Conservation (phyloP, 2,329 filamentous ascomycete genomes). For the Fusarium sp. region DNA sequence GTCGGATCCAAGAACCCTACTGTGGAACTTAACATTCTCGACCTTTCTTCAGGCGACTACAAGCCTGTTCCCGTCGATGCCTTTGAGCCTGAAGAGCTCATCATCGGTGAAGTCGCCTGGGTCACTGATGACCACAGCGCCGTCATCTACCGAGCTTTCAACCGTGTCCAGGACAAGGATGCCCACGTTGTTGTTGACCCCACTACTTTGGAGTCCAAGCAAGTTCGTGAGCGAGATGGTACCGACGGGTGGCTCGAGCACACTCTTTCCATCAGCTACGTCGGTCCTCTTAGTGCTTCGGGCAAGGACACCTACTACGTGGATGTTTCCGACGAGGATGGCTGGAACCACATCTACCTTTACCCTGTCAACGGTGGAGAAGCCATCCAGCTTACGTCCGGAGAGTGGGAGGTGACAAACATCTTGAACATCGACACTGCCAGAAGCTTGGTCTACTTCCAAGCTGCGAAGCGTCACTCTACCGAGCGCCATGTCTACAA, state of each 20-base stretch:
- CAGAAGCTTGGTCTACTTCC: conserved; percentile 71
- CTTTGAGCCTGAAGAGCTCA: conserved; percentile 69
- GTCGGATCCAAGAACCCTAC: conserved; percentile 76
- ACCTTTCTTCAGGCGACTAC: conserved; percentile 59
- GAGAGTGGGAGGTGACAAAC: conserved; percentile 73
- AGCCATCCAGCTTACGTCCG: conserved; percentile 69
- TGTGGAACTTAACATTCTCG: conserved; percentile 69
- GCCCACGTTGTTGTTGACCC: conserved; percentile 71
- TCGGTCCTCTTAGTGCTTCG: conserved; percentile 57
- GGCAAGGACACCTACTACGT: conserved; percentile 66
- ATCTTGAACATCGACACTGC: conserved; percentile 70
- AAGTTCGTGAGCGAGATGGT: conserved; percentile 68
- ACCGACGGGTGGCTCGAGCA: conserved; percentile 73
- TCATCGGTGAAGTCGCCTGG: conserved; percentile 77
- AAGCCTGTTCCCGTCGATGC: conserved; percentile 64
- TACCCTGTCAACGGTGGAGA: conserved; percentile 68
- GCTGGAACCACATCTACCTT: conserved; percentile 78
- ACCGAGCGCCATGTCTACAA: conserved; percentile 77
- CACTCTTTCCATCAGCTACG: conserved; percentile 65
- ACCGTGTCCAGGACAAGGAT: conserved; percentile 75
- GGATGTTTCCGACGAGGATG: conserved; percentile 74
- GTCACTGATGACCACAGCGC: conserved; percentile 70
- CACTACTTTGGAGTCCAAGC: conserved; percentile 55
- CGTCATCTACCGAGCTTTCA: conserved; percentile 74
- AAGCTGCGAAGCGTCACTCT: conserved; percentile 72